Evolutionary conservation across 352 stramenopile species (phyloP).

Genomic region (Plasmopara muralis): DNA sequence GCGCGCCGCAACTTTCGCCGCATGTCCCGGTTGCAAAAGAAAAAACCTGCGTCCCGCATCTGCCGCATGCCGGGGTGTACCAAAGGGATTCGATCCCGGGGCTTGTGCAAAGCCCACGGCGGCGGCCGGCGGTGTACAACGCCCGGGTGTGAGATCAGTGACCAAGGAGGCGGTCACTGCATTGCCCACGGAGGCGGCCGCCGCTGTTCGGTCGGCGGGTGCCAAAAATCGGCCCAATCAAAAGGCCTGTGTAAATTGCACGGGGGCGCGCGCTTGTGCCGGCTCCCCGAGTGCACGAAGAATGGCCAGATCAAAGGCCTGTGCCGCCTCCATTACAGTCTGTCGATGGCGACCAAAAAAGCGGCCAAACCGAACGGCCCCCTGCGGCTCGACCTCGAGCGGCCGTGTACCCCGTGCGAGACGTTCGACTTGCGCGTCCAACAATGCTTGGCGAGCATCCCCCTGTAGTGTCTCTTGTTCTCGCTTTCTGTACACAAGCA

Average conservation of each 20-base stretch:
- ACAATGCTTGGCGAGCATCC: slow-evolving; percentile 3
- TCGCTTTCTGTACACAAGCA: no score
- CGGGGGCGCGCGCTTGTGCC: slow-evolving; percentile 68
- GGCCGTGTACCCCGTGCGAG: slow-evolving; percentile 9
- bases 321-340: slow-evolving; percentile 64
- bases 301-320: slow-evolving; percentile 79
- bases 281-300: slow-evolving; percentile 63
- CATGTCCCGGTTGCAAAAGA: slow-evolving; percentile 33
- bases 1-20: slow-evolving; percentile 17
- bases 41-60: slow-evolving; percentile 57
- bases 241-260: slow-evolving; percentile 81
- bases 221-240: slow-evolving; percentile 76
- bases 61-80: slow-evolving; percentile 69
- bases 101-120: slow-evolving; percentile 81
- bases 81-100: slow-evolving; percentile 77
- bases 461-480: neutral
- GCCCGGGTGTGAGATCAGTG: slow-evolving; percentile 72
- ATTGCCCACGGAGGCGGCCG: slow-evolving; percentile 67
- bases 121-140: slow-evolving; percentile 72
- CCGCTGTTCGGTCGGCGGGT: slow-evolving; percentile 56
- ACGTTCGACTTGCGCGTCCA: slow-evolving; percentile 4
- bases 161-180: slow-evolving; percentile 81
- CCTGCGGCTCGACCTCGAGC: slow-evolving; percentile 12
- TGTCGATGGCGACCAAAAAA: slow-evolving; percentile 25
- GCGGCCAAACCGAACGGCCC: slow-evolving; percentile 8